Percentiles rank a stretch among this genome's conserved stretches.
These are phyloP conservation scores for Metschnikowia cerradonensis DNA, from an alignment of 805 yeast species.

Conservation along the genomic window DNA sequence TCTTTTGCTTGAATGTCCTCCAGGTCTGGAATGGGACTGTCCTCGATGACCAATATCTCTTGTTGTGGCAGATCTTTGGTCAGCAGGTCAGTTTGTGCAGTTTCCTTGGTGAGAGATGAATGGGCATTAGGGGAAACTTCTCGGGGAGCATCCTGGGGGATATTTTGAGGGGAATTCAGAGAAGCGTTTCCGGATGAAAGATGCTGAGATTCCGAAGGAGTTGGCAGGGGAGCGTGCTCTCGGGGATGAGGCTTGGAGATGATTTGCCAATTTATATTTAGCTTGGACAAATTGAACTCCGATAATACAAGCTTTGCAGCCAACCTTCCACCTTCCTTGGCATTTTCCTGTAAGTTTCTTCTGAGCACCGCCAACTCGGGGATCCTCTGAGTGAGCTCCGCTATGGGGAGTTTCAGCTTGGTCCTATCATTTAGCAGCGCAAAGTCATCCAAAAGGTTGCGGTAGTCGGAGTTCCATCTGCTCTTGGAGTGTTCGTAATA, in stretches of 20 bases:
- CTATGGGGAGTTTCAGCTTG: slow-evolving; percentile 23
- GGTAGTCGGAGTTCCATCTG: slow-evolving; percentile 12
- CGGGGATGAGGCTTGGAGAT: background rate
- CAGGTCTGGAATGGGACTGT: too few species aligned
- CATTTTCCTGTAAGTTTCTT: slow-evolving; percentile 27
- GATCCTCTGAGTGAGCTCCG: slow-evolving; percentile 18
- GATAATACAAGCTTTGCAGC: slow-evolving; percentile 16
- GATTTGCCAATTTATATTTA: background rate
- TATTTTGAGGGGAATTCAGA: too few species aligned
- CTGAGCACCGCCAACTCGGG: slow-evolving; percentile 27
- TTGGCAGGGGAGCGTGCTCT: background rate
- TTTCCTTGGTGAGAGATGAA: background rate
- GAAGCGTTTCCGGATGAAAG: background rate
- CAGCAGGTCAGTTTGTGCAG: background rate
- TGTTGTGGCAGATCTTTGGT: too few species aligned
- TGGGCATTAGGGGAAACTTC: too few species aligned
- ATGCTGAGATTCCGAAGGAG: background rate
- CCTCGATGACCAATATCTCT: too few species aligned
- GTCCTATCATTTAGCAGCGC: slow-evolving; percentile 14
- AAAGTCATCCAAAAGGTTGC: slow-evolving; percentile 17
- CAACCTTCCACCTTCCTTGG: slow-evolving; percentile 29
- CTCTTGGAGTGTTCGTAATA: slow-evolving; percentile 22
- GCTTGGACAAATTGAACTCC: background rate
- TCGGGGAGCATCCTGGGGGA: too few species aligned
- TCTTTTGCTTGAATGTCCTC: too few species aligned